Evolutionary conservation across 2,329 filamentous ascomycete species (phyloP), one percentile per base, ranked within the genome.

Genomic region (Trichoderma sp.): DNA sequence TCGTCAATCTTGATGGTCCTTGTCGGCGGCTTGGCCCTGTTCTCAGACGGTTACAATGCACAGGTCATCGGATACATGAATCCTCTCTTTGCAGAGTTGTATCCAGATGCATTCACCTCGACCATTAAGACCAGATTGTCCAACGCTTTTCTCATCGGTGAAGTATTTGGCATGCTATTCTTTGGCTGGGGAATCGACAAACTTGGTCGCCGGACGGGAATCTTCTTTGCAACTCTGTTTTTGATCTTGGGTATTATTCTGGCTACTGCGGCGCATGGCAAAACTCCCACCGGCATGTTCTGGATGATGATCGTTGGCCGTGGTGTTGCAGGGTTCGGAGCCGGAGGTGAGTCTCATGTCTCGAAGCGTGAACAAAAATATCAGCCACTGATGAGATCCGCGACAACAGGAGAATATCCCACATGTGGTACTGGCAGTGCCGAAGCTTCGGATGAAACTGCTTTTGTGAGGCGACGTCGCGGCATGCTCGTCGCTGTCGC

Each of bases 271-370:
- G 79, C 83, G 0, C 77, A 83, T 71, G 84, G 84, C 6, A 74
- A 78, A 3, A 85, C 83, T 0, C 79, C 81, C 28, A 68, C 81
- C 12, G 83, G 83, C 66, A 85, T 86, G 82, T 83, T 85, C 63
- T 86, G 84, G 84, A 86, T 86, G 81, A 81, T 86, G 80, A 85
- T 83, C 0, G 77, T 86, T 26, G 82, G 83, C 1, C 81, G 85
- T 32, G 85, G 85, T 2, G 79, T 86, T 24, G 82, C 83, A 14
- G 84, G 85, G 3, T 84, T 86, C 21, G 85, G 85, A 58, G 80
- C 83, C 4, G 76, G 83, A 67, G 64, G 64, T 67, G 30, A 57
- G 64, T n/a, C 7, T 21, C 32, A 18, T 21, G 7, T 24, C 9
- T 26, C 21, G 3, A 4, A 47, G 15, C 26, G 2, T 15, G 18